phyloP scores from a whole-genome alignment of 345 rosid genomes.

The Passiflora organensis region DNA sequence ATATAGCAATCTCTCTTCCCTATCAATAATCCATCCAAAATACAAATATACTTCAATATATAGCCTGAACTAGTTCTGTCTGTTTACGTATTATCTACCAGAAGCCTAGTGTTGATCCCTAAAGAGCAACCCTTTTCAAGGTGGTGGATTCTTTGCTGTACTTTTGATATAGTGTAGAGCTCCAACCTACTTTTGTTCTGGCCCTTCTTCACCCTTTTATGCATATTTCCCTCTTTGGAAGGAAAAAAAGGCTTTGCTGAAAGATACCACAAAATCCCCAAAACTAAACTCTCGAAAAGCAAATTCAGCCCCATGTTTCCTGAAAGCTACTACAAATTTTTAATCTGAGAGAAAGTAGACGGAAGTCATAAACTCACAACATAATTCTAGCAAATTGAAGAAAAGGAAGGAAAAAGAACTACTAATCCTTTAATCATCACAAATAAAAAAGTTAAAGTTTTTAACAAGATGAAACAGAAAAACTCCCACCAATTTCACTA shows the following conservation, averaged over 20 bases:
- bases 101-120: slow-evolving; percentile 7
- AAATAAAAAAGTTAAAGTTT: no score
- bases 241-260: neutral
- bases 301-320: no score
- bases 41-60: slow-evolving; percentile 1
- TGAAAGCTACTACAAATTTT: no score
- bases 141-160: slow-evolving; percentile 10
- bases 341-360: no score
- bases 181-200: neutral
- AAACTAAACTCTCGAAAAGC: no score
- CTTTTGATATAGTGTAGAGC: no score
- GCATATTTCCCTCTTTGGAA: neutral
- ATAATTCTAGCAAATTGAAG: no score
- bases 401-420: no score
- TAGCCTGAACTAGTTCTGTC: neutral
- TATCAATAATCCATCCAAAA: neutral
- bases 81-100: neutral
- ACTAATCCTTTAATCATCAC: no score
- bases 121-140: neutral
- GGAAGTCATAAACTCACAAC: no score
- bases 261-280: slow-evolving; percentile 4
- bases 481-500: no score
- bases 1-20: neutral
- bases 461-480: no score
- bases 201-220: slow-evolving; percentile 1